Percentiles rank a stretch among this genome's conserved stretches.
phyloP scores from a whole-genome alignment of 345 rosid genomes.

The Stellera chamaejasme region DNA sequence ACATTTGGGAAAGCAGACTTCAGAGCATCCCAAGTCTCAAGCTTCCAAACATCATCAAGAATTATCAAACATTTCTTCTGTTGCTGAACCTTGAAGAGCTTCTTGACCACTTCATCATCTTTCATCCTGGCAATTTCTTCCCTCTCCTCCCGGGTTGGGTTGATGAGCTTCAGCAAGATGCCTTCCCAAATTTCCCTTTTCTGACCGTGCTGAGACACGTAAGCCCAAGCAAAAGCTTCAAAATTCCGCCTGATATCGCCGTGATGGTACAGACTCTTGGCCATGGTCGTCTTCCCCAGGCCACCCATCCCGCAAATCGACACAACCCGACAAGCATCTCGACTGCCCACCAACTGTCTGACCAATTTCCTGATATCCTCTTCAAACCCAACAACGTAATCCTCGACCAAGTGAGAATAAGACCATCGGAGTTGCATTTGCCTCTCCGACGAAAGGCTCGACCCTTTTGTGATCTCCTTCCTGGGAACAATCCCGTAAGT shows the following conservation, averaged over 20 bases:
- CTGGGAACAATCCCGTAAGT: slow-evolving; percentile 24
- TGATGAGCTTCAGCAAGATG: slow-evolving; percentile 25
- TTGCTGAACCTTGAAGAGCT: slow-evolving; percentile 19
- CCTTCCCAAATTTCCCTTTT: slow-evolving; percentile 24
- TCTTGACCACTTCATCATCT: slow-evolving; percentile 28
- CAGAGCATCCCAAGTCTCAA: slow-evolving; percentile 25
- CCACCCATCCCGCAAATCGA: slow-evolving; percentile 47
- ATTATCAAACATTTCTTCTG: slow-evolving; percentile 31
- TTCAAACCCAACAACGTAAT: slow-evolving; percentile 28
- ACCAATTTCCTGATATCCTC: slow-evolving; percentile 16
- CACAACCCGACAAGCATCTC: slow-evolving; percentile 12
- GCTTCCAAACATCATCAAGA: slow-evolving; percentile 39
- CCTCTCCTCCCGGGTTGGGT: slow-evolving; percentile 13
- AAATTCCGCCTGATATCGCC: slow-evolving; percentile 20
- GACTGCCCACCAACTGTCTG: slow-evolving; percentile 13
- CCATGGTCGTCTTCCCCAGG: slow-evolving; percentile 41
- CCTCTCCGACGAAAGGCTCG: slow-evolving; percentile 12
- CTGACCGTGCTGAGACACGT: slow-evolving; percentile 30
- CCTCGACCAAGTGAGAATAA: slow-evolving; percentile 25
- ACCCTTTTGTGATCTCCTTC: slow-evolving; percentile 3
- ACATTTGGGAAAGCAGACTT: slow-evolving; percentile 23
- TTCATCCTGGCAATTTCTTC: slow-evolving; percentile 24
- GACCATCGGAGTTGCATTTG: slow-evolving; percentile 25
- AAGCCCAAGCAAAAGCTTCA: slow-evolving; percentile 36
- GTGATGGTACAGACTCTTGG: slow-evolving; percentile 27